Evolutionary conservation across 164 flowering plant genomes (phyloP).

Genomic region (Chimonanthus salicifolius): DNA sequence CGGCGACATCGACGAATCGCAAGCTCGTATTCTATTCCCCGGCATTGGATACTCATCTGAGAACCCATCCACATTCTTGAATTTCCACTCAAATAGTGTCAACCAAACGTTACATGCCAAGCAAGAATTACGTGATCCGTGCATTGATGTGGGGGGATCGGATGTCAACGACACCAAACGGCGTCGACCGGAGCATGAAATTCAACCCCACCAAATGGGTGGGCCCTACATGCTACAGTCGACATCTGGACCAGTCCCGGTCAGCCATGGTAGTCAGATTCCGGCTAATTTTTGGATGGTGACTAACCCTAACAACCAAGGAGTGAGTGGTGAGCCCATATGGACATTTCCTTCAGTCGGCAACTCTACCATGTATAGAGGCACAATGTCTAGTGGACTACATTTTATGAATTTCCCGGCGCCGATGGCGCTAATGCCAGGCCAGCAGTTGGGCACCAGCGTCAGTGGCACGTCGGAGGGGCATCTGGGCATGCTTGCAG

Average conservation of each 20-base stretch:
- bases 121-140: conserved; percentile 24
- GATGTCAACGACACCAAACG: conserved; percentile 32
- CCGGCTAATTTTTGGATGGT: conserved; percentile 89
- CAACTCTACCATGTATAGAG: conserved; percentile 10
- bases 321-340: conserved; percentile 35
- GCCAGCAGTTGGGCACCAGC: conserved; percentile 47
- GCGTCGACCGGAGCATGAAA: conserved; percentile 35
- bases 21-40: conserved; percentile 25
- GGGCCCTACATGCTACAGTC: conserved; percentile 59
- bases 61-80: conserved; percentile 18
- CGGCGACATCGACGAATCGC: neutral
- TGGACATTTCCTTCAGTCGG: conserved; percentile 44
- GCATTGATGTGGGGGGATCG: conserved; percentile 27
- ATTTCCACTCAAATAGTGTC: conserved; percentile 27
- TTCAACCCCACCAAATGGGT: conserved; percentile 25
- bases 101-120: conserved; percentile 17
- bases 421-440: conserved; percentile 48
- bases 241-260: conserved; percentile 29
- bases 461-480: conserved; percentile 32
- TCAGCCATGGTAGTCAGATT: conserved; percentile 33
- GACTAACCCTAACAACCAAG: conserved; percentile 51
- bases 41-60: conserved; percentile 24
- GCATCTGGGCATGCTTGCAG: conserved; percentile 64
- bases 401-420: conserved; percentile 71
- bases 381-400: conserved; percentile 35